A percentile compares a stretch with the other conserved stretches of the same genome.
Conservation (phyloP, 371 early-diverging fungal species). For the Actinomortierella ambigua region DNA sequence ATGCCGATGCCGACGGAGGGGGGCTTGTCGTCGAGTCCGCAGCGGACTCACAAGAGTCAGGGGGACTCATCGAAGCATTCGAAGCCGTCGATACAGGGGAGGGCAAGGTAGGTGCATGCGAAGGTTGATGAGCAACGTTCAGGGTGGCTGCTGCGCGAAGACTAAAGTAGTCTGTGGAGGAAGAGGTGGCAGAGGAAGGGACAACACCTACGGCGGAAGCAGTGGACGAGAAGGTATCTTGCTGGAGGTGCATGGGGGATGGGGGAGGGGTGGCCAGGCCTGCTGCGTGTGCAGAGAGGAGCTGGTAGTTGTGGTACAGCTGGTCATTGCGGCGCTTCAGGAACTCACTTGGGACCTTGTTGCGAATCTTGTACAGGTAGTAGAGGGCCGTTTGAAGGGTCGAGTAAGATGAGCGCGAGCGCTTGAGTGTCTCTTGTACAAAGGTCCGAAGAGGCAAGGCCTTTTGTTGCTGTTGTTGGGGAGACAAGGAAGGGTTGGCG, state of each 20-base stretch:
- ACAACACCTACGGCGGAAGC: neutral
- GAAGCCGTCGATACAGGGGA: constrained; percentile 18
- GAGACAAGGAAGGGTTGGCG: constrained; percentile 19
- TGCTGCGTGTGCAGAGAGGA: constrained; percentile 6
- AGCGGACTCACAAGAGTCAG: constrained; percentile 10
- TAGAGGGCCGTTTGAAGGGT: constrained; percentile 75
- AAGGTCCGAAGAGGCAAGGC: constrained; percentile 54
- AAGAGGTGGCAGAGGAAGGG: constrained; percentile 14
- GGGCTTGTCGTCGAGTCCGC: constrained; percentile 16
- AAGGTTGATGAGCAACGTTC: neutral
- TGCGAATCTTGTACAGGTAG: constrained; percentile 56
- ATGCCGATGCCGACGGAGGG: constrained; percentile 18
- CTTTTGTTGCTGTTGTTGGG: constrained; percentile 49
- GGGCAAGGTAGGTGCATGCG: too few species aligned
- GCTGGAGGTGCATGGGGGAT: constrained; percentile 26
- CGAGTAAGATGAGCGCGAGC: constrained; percentile 75
- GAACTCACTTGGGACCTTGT: constrained; percentile 32
- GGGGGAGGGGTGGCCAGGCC: constrained; percentile 26
- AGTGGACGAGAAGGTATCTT: too few species aligned
- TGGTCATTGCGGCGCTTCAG: constrained; percentile 37
- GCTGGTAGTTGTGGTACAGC: neutral
- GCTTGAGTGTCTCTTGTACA: constrained; percentile 72
- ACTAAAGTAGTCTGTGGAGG: constrained; percentile 31
- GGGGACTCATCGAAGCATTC: constrained; percentile 20
- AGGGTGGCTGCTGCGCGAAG: constrained; percentile 14